Evolutionary conservation across 140 eudicot genomes (phyloP), one percentile per base, ranked within the genome.

Genomic region (Stevia rebaudiana): DNA sequence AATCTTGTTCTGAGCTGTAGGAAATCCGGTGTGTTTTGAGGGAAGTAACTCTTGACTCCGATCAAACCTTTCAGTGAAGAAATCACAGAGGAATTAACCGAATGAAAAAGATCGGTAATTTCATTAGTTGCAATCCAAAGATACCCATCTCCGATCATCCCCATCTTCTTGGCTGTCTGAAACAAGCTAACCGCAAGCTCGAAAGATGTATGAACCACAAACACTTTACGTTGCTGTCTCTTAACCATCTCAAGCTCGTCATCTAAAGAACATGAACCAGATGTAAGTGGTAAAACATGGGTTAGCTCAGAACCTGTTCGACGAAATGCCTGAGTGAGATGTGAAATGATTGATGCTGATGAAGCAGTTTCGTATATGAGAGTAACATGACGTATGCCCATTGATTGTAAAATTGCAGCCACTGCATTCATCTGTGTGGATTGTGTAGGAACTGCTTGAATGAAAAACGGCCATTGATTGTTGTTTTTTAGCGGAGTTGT

Each of bases 31-130:
- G 24, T 58, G 57, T 24, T 59, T 64, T 82, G 77, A 0, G 56
- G 69, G 68, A 75, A 64, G 72, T 76, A 72, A 53, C 66, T 76
- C 69, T 72, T 82, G 61, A 82, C 70, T 36, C 94, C 94, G 22
- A 85, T 10, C 39, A 79, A 74, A 6, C 94, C 94, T 61, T 82
- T 83, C 69, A 85, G 41, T 13, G 83, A 73, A 6, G 81, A 67
- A 54, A 82, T 74, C 15, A 47, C 25, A 8, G 74, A 67, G 19
- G 79, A 46, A 24, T 81, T 52, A 19, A 79, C 21, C 25, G 33
- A 28, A 28, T 28, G 33, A 28, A 28, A 28, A 28, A 28, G 33
- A 28, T 28, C 33, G 2, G 33, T 80, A 19, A 77, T 65, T 28
- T 48, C 57, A 11, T 74, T 81, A 13, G 84, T 79, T 2, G 71